Conservation (phyloP, 129 eudicot genomes). For the Arctium minus region DNA sequence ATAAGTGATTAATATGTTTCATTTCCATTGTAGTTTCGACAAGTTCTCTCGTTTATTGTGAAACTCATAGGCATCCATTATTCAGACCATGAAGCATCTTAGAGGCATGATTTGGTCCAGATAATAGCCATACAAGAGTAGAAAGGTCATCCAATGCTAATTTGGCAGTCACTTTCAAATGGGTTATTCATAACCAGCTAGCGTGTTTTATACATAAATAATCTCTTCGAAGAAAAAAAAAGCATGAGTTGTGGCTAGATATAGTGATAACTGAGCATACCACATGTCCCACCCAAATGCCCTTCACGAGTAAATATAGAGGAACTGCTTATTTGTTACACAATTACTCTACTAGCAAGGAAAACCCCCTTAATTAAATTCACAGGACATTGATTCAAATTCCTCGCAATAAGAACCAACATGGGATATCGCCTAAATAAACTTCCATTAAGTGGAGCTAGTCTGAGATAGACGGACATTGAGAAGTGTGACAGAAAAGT, state of each 20-base stretch:
- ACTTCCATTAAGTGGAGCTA: not conserved
- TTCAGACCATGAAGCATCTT: not conserved
- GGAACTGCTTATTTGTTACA: not conserved
- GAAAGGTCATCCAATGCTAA: not conserved
- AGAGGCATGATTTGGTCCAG: not conserved
- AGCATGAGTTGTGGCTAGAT: not conserved
- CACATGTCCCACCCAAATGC: not conserved
- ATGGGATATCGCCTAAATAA: not conserved
- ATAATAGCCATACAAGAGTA: not conserved
- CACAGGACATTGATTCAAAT: not conserved
- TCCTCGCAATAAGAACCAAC: not conserved
- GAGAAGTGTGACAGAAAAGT: not conserved
- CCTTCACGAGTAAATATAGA: not conserved
- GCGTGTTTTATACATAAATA: not conserved
- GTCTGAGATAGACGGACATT: not conserved
- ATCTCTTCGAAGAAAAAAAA: not conserved
- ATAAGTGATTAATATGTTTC: too few relatives aligned
- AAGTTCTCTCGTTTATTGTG: not conserved
- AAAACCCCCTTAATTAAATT: not conserved
- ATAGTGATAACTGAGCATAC: not conserved
- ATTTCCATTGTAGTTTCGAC: not conserved
- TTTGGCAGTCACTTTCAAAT: not conserved
- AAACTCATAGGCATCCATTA: not conserved
- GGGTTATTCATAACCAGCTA: not conserved
- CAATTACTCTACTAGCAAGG: not conserved